Evolutionary conservation across 1,284 basidiomycete species (phyloP).

Genomic region (Trametes hirsuta): DNA sequence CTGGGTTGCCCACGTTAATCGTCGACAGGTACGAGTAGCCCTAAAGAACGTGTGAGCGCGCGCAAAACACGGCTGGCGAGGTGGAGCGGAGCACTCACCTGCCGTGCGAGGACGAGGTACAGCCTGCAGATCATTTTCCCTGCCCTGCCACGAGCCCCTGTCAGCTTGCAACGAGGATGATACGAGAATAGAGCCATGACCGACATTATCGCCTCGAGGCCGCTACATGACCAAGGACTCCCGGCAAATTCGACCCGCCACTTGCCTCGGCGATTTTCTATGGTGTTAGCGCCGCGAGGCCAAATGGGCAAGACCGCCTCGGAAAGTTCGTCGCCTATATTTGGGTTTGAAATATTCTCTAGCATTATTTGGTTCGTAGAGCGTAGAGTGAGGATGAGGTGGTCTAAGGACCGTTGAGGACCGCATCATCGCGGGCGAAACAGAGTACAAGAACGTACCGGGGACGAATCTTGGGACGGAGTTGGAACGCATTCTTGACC

Average conservation of each 20-base stretch:
- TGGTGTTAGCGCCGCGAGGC: slow-evolving; percentile 44
- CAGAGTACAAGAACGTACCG: slow-evolving; percentile 23
- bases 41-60: slow-evolving; percentile 28
- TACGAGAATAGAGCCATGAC: slow-evolving; percentile 15
- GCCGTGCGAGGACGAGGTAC: slow-evolving; percentile 43
- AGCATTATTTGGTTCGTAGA: slow-evolving; percentile 44
- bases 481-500: slow-evolving; percentile 31
- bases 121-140: slow-evolving; percentile 47
- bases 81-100: slow-evolving; percentile 34
- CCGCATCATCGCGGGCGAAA: neutral
- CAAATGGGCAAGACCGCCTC: slow-evolving; percentile 49
- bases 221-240: slow-evolving; percentile 48
- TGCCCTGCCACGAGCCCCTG: slow-evolving; percentile 35
- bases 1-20: slow-evolving; percentile 57
- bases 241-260: slow-evolving; percentile 48
- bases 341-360: slow-evolving; percentile 41
- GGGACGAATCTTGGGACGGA: slow-evolving; percentile 29
- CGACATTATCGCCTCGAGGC: slow-evolving; percentile 47
- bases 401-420: slow-evolving; percentile 28
- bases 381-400: slow-evolving; percentile 39
- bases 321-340: slow-evolving; percentile 43
- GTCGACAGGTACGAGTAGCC: slow-evolving; percentile 61
- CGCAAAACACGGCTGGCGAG: neutral
- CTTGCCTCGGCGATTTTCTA: slow-evolving; percentile 33
- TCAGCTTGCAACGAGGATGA: neutral